Evolutionary conservation across 1,139 yeast species (phyloP).

Genomic region (Suhomyces guaymorum): DNA sequence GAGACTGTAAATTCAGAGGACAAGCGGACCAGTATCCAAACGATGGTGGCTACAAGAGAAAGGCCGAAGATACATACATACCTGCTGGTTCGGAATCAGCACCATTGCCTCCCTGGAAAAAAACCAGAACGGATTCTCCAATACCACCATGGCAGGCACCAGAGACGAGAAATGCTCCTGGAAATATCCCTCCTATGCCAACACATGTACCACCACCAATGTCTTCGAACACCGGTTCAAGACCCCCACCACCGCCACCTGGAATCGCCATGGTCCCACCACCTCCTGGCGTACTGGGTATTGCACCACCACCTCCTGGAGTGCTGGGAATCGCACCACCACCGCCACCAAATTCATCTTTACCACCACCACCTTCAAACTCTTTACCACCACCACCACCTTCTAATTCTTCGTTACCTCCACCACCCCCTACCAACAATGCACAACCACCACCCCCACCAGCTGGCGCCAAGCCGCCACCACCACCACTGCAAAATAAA

Average conservation of each 20-base stretch:
- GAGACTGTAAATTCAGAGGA: constrained; percentile 64
- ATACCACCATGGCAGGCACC: constrained; percentile 19
- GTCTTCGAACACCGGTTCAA: neutral
- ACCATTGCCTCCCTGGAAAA: constrained; percentile 19
- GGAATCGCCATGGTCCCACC: neutral
- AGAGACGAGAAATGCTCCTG: too few relatives aligned
- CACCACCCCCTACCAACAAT: constrained; percentile 11
- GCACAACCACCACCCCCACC: constrained; percentile 20
- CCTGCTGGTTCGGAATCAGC: constrained; percentile 6
- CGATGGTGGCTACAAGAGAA: constrained; percentile 3
- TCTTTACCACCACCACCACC: constrained; percentile 14
- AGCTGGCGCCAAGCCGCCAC: constrained; percentile 18
- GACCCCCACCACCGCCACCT: constrained; percentile 7
- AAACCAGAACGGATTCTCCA: constrained; percentile 13
- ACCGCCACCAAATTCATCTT: constrained; percentile 16
- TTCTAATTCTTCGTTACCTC: constrained; percentile 11
- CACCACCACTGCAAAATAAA: constrained; percentile 10
- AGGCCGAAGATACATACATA: constrained; percentile 4
- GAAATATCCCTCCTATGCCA: constrained; percentile 10
- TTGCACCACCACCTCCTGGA: constrained; percentile 23
- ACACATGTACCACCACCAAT: constrained; percentile 10
- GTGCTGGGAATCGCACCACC: constrained; percentile 18
- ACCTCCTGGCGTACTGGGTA: constrained; percentile 5
- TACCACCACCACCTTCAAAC: constrained; percentile 16
- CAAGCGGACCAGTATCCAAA: constrained; percentile 5